Conservation (phyloP, 208 protist genomes). For the Crithidia fasciculata region DNA sequence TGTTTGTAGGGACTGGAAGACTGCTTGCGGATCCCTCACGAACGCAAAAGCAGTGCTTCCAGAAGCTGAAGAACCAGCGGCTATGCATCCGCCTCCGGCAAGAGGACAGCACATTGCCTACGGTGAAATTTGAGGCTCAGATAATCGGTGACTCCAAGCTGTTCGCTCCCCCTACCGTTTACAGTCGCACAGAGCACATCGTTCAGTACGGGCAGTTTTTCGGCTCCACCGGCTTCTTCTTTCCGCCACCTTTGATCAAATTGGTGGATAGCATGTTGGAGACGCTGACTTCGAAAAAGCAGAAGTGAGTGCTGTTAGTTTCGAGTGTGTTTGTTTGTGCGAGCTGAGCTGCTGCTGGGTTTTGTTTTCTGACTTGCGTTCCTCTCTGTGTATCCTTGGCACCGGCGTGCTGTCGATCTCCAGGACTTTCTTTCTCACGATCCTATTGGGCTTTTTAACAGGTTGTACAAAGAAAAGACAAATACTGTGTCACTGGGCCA, state of each 20-base stretch:
- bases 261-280: slow-evolving; percentile 52
- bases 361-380: too few species aligned
- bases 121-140: slow-evolving; percentile 51
- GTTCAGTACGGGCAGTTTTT: slow-evolving; percentile 79
- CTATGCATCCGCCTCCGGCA: slow-evolving; percentile 46
- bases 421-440: too few species aligned
- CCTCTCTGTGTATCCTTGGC: too few species aligned
- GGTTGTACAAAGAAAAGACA: too few species aligned
- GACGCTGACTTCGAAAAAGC: slow-evolving; percentile 13
- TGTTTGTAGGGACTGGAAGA: slow-evolving; percentile 36
- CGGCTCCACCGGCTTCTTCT: slow-evolving; percentile 69
- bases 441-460: too few species aligned
- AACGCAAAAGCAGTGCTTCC: slow-evolving; percentile 25
- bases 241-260: slow-evolving; percentile 59
- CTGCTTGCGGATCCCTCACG: neutral
- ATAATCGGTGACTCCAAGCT: slow-evolving; percentile 44
- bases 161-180: slow-evolving; percentile 37
- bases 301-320: neutral
- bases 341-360: too few species aligned
- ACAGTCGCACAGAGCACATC: slow-evolving; percentile 49
- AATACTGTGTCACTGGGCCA: too few species aligned
- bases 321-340: slow-evolving; percentile 1
- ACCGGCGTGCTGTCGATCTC: too few species aligned
- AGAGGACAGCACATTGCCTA: slow-evolving; percentile 26
- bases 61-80: slow-evolving; percentile 38